Conservation (phyloP, 2,329 filamentous ascomycete genomes). For the Geosmithia flava region DNA sequence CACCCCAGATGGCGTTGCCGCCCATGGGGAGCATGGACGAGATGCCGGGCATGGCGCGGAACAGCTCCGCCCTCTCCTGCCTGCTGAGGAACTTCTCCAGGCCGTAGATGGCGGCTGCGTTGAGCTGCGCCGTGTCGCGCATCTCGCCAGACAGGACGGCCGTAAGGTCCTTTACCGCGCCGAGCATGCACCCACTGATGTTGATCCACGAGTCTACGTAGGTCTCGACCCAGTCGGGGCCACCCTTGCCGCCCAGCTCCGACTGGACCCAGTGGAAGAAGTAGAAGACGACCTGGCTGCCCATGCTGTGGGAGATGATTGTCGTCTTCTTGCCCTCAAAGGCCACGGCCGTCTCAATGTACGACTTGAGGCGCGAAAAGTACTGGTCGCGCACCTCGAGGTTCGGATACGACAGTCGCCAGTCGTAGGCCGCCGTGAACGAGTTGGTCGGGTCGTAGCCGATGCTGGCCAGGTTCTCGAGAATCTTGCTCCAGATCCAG, state of each 20-base stretch:
- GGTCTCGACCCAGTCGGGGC: constrained; percentile 77
- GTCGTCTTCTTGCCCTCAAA: constrained; percentile 69
- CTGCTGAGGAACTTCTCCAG: constrained; percentile 90
- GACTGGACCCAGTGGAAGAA: constrained; percentile 72
- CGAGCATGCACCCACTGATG: constrained; percentile 95
- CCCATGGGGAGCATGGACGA: constrained; percentile 95
- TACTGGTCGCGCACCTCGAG: constrained; percentile 87
- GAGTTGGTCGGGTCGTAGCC: constrained; percentile 82
- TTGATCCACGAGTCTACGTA: constrained; percentile 96
- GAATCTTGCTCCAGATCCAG: constrained; percentile 99
- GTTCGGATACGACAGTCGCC: constrained; percentile 83
- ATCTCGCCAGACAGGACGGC: constrained; percentile 93
- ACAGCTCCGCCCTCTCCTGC: constrained; percentile 83
- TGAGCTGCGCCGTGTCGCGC: constrained; percentile 94
- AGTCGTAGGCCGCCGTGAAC: constrained; percentile 69
- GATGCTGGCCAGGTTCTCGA: constrained; percentile 91
- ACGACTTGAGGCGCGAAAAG: constrained; percentile 78
- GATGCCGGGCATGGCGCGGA: constrained; percentile 93
- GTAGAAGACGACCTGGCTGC: constrained; percentile 85
- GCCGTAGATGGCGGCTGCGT: constrained; percentile 91
- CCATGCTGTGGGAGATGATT: constrained; percentile 92
- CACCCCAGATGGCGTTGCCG: constrained; percentile 91
- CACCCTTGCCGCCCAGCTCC: constrained; percentile 66
- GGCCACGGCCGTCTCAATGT: constrained; percentile 75
- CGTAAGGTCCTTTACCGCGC: constrained; percentile 80